These are phyloP conservation scores for Sporothrix variecibatus DNA, from an alignment of 2,329 filamentous ascomycete genomes.

Conservation along the genomic window DNA sequence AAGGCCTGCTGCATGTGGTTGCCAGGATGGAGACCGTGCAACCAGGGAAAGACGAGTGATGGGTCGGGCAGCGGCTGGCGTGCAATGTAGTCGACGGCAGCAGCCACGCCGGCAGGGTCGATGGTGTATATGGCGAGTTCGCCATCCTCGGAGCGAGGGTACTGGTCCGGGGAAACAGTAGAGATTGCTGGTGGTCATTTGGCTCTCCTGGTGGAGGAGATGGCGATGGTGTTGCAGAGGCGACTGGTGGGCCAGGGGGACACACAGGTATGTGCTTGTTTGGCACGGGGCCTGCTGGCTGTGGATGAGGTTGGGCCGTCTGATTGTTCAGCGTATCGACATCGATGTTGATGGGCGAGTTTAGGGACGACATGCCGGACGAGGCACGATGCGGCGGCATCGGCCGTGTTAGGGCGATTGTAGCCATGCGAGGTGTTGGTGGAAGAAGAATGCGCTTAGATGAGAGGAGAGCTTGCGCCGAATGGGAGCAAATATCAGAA, in stretches of 20 bases:
- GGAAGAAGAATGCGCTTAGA: neutral
- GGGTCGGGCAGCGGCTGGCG: constrained; percentile 82
- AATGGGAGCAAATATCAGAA: neutral
- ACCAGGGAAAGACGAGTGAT: constrained; percentile 89
- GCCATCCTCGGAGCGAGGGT: constrained; percentile 48
- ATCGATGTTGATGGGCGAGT: constrained; percentile 41
- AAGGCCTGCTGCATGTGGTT: constrained; percentile 90
- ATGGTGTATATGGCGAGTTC: constrained; percentile 71
- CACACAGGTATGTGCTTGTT: constrained; percentile 92
- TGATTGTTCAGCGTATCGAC: constrained; percentile 42
- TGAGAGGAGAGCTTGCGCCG: neutral
- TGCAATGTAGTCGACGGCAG: constrained; percentile 74
- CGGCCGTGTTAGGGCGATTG: constrained; percentile 52
- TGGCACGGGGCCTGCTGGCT: constrained; percentile 56
- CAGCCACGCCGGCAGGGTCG: constrained; percentile 65
- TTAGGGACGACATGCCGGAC: constrained; percentile 37
- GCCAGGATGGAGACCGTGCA: constrained; percentile 86
- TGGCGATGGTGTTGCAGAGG: constrained; percentile 21
- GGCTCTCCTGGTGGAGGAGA: constrained; percentile 41
- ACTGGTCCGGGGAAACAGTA: constrained; percentile 74
- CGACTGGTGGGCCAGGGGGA: constrained; percentile 69
- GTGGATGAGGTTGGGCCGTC: constrained; percentile 34
- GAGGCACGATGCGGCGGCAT: constrained; percentile 39
- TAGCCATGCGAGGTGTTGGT: constrained; percentile 48
- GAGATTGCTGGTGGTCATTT: constrained; percentile 61